Evolutionary conservation across 495 filamentous ascomycete species (phyloP), one percentile per base, ranked within the genome.

Genomic region (Penicillium mononematosum): DNA sequence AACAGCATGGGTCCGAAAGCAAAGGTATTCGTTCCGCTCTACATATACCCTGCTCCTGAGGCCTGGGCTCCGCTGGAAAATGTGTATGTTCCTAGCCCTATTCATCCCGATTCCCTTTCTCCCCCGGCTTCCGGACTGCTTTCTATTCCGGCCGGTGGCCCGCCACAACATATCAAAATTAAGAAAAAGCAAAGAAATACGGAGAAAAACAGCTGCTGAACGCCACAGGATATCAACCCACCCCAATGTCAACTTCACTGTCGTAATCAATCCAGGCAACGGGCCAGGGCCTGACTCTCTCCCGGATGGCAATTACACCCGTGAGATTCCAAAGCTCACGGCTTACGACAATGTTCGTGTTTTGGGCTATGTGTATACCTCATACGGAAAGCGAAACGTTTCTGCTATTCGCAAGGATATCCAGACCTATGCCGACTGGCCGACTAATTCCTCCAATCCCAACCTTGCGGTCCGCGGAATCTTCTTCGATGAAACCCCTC

Each of bases 191-290:
- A 22, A 25, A 29, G 55, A 58, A 51, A 29, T 24, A 41, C 32
- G 22, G 17, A n/a, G 14, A 32, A 45, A 43, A 45, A 46, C 24
- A 53, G 20, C 56, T 52, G 63, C 68, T 72, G 58, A 75, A 57
- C 66, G 55, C 65, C 60, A 62, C 65, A 71, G 78, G 68, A 68
- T 79, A 56, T 55, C 66, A 53, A 25, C 57, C 11, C 59, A 82
- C 60, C 78, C 80, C 12, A 39, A 72, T 48, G 63, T 81, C 52
- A 72, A 75, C 56, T 85, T 84, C 63, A 70, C 75, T 8, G 71
- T 83, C 36, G 72, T 85, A 54, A 70, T 84, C 61, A 85, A 85
- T 56, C 83, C 82, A 27, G 66, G 71, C 46, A 82, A 72, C 48
- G 83, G 83, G 1, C 83, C 83, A 12, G 82, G 82, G 20, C 55